A percentile compares a stretch with the other conserved stretches of the same genome.
Evolutionary conservation across 2,329 filamentous ascomycete species (phyloP).

Genomic region (Thermothelomyces thermophilus): DNA sequence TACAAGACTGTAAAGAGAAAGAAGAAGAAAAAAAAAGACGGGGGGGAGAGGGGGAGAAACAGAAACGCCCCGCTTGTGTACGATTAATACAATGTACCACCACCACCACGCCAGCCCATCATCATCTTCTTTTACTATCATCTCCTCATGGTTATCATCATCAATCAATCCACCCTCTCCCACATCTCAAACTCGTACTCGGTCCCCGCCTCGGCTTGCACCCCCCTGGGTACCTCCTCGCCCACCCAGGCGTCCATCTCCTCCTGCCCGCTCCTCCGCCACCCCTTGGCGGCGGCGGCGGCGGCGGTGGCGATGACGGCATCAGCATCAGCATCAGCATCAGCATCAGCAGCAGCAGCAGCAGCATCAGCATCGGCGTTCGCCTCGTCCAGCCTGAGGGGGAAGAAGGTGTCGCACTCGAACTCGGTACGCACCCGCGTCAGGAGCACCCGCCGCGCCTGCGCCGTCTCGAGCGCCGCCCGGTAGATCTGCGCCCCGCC

Average conservation of each 20-base stretch:
- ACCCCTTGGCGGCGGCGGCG: constrained; percentile 37
- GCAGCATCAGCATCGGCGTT: too few species aligned
- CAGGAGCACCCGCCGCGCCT: constrained; percentile 58
- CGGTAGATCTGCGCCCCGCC: constrained; percentile 83
- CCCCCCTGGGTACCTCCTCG: constrained; percentile 51
- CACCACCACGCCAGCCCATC: neutral
- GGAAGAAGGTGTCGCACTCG: constrained; percentile 71
- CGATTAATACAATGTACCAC: too few species aligned
- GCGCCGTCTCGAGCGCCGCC: constrained; percentile 54
- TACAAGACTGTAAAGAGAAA: constrained; percentile 1
- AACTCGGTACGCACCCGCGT: constrained; percentile 64
- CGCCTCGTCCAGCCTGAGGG: constrained; percentile 44
- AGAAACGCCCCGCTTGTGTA: too few species aligned
- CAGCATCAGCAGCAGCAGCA: too few species aligned
- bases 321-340: too few species aligned
- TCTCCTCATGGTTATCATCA: too few species aligned
- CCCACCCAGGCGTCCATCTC: constrained; percentile 59
- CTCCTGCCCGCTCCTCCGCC: constrained; percentile 46
- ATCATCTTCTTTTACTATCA: too few species aligned
- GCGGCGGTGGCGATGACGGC: too few species aligned
- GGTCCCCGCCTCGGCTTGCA: constrained; percentile 57
- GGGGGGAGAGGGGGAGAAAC: too few species aligned
- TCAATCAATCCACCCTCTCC: constrained; percentile 42
- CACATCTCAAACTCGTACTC: constrained; percentile 69
- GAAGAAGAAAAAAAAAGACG: too few species aligned